Base-by-base conservation (phyloP, 1,284 basidiomycete genomes). In the Trametes versicolor region DNA sequence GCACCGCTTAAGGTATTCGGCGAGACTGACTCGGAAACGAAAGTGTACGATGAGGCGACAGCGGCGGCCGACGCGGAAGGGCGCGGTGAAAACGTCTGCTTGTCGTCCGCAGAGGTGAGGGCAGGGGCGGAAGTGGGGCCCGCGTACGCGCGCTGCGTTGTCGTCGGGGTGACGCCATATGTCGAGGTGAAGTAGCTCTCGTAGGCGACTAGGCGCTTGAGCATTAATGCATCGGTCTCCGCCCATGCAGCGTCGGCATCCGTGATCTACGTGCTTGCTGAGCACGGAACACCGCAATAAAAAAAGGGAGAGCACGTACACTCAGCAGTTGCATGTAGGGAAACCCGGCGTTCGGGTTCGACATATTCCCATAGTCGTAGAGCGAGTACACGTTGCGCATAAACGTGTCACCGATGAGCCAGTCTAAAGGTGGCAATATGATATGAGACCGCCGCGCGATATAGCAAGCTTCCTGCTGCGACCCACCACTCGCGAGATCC, bases 261-360 rank as follows among this genome's bases (percentile, higher is more conserved):
- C 13, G 52, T 63, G 19, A 60, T 48, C 64, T 66, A 29, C 8
- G 21, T 23, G 10, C 15, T 25, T 13, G 9, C 13, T 37, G 21
- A 50, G 37, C 19, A 58, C 19, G 53, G 25, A 6, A 7, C 36
- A n/a, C 27, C 13, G 17, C 19, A n/a, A 36, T 4, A 19, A 25
- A 13, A 41, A 7, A 4, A 51, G n/a, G 15, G 6, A 19, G 27
- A 8, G 61, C 34, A 37, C 66, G 36, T 59, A 68, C 66, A 25
- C 64, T 65, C 25, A 68, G 61, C 29, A 68, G 37, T 56, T 68
- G 67, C 37, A 66, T 50, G 57, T 48, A 68, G n/a, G 67, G 64
- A 5, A 12, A 4, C 23, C 54, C 49, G 23, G 59, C 48, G n/a
- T 37, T 43, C 21, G 48, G 58, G 29, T 34, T 58, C 19, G 63